These are phyloP conservation scores for Naematelia aurantialba DNA, from an alignment of 768 basidiomycete species.

Conservation along the genomic window DNA sequence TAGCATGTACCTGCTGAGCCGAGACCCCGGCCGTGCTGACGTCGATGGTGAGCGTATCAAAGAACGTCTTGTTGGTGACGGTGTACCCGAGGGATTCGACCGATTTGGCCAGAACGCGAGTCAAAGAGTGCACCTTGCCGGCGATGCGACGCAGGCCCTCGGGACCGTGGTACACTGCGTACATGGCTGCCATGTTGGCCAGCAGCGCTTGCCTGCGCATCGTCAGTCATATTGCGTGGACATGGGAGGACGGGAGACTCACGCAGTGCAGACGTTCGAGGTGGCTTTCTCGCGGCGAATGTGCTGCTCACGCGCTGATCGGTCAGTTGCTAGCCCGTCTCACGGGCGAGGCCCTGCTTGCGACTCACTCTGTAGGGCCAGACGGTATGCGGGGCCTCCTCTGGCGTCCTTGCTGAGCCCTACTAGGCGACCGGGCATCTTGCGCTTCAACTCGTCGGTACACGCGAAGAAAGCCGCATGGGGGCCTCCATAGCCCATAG, in stretches of 20 bases:
- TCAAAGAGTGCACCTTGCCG: slow-evolving; percentile 80
- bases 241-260: slow-evolving; percentile 8
- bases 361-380: slow-evolving; percentile 85
- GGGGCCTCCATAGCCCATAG: slow-evolving; percentile 93
- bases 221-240: background rate
- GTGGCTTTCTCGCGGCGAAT: slow-evolving; percentile 98
- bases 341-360: background rate
- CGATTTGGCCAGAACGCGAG: slow-evolving; percentile 66
- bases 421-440: slow-evolving; percentile 97
- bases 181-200: slow-evolving; percentile 98
- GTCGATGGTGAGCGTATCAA: slow-evolving; percentile 79
- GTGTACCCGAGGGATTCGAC: slow-evolving; percentile 72
- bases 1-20: slow-evolving; percentile 60
- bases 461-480: slow-evolving; percentile 97
- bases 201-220: slow-evolving; percentile 71
- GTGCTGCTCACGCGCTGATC: slow-evolving; percentile 84
- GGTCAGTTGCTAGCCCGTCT: slow-evolving; percentile 1
- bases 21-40: slow-evolving; percentile 55
- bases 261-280: slow-evolving; percentile 93
- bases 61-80: slow-evolving; percentile 66
- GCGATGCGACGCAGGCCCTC: slow-evolving; percentile 79
- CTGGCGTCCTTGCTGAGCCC: slow-evolving; percentile 79
- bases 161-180: slow-evolving; percentile 91
- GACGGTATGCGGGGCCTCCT: slow-evolving; percentile 82
- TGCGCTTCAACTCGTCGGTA: slow-evolving; percentile 84